A percentile compares a stretch with the other conserved stretches of the same genome.
Conservation (phyloP, 2,329 filamentous ascomycete genomes). For the Cladophialophora yegresii region DNA sequence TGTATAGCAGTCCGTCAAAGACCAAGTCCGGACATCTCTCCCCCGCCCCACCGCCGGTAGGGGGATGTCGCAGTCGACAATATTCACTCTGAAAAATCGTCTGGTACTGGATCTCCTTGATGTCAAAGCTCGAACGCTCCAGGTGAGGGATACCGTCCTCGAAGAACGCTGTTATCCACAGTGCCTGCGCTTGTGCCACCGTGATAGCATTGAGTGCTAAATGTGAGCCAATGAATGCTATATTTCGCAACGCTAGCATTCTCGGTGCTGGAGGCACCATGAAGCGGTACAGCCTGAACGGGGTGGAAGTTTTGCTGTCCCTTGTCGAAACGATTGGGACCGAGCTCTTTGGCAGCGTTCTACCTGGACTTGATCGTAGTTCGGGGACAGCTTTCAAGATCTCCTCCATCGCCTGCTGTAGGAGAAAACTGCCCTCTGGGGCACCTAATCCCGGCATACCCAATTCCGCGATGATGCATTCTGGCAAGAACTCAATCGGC, state of each 20-base stretch:
- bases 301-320: conserved; percentile 1
- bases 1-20: conserved; percentile 73
- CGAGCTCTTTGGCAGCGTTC: neutral
- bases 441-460: neutral
- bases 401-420: conserved; percentile 48
- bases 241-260: conserved; percentile 38
- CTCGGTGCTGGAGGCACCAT: conserved; percentile 44
- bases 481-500: conserved; percentile 50
- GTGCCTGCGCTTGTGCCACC: conserved; percentile 49
- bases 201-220: conserved; percentile 50
- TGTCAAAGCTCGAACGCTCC: conserved; percentile 34
- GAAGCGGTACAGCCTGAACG: conserved; percentile 45
- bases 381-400: conserved; percentile 40
- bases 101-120: conserved; percentile 52
- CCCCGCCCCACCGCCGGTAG: conserved; percentile 59
- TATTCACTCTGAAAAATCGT: conserved; percentile 68
- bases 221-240: conserved; percentile 54
- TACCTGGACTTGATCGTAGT: neutral
- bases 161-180: conserved; percentile 69
- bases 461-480: conserved; percentile 37
- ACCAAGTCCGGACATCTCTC: conserved; percentile 66
- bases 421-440: conserved; percentile 27
- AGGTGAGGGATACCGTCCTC: conserved; percentile 48
- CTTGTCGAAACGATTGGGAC: conserved; percentile 38
- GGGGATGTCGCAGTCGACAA: conserved; percentile 68